These are phyloP conservation scores for Euphorbia lathyris DNA, from an alignment of 345 rosid genomes.

Conservation along the genomic window DNA sequence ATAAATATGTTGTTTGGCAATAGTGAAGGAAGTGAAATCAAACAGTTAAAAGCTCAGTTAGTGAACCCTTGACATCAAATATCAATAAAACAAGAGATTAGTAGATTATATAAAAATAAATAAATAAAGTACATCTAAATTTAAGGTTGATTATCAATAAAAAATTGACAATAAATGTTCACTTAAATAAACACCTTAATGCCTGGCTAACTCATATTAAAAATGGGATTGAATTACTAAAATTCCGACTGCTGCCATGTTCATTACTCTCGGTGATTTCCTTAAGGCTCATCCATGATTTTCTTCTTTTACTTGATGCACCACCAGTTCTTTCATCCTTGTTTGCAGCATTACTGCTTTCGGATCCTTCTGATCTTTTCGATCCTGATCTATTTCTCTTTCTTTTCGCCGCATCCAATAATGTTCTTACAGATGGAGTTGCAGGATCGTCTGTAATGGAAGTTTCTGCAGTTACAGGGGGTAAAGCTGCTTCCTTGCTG, in stretches of 20 bases:
- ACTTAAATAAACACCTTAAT: no score
- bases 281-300: constrained; percentile 49
- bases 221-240: no score
- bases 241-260: not conserved
- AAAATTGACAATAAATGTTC: no score
- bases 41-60: not conserved
- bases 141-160: no score
- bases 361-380: constrained; percentile 35
- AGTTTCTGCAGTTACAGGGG: constrained; percentile 25
- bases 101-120: no score
- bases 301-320: constrained; percentile 46
- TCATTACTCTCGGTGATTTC: constrained; percentile 43
- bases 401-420: constrained; percentile 41
- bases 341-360: constrained; percentile 9
- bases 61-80: no score
- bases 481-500: constrained; percentile 17
- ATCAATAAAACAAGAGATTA: no score
- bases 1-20: not conserved
- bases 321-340: constrained; percentile 18
- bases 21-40: not conserved
- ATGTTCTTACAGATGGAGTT: constrained; percentile 32
- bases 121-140: no score
- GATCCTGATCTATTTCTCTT: constrained; percentile 41
- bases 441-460: constrained; percentile 15
- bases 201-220: no score